A percentile compares a stretch with the other conserved stretches of the same genome.
Evolutionary conservation across 371 early-diverging fungal species (phyloP).

Genomic region (Mucor sp.): DNA sequence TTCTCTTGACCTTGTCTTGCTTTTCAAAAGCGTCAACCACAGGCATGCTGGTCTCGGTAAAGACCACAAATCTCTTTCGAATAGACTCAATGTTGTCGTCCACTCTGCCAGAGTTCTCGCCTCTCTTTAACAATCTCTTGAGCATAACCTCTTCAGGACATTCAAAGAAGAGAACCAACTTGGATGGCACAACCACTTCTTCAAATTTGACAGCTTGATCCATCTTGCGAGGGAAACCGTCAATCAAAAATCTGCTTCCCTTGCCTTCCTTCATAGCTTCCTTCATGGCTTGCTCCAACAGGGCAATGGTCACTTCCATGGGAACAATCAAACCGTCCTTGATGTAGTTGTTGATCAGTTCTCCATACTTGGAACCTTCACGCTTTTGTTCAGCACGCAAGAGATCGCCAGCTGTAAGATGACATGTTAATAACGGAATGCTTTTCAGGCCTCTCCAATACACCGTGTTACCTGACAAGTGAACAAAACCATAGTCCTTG

Average conservation of each 20-base stretch:
- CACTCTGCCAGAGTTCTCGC: conserved; percentile 90
- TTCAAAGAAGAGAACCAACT: conserved; percentile 87
- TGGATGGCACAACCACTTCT: conserved; percentile 72
- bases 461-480: conserved; percentile 75
- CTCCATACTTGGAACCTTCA: conserved; percentile 81
- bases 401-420: conserved; percentile 83
- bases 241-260: conserved; percentile 80
- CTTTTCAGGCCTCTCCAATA: neutral
- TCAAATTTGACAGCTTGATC: conserved; percentile 95
- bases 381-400: conserved; percentile 88
- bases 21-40: conserved; percentile 84
- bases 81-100: conserved; percentile 97
- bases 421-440: neutral
- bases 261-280: conserved; percentile 52
- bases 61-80: conserved; percentile 90
- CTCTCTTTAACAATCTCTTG: conserved; percentile 84
- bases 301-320: conserved; percentile 86
- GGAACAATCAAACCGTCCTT: conserved; percentile 94
- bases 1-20: conserved; percentile 75
- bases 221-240: conserved; percentile 96
- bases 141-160: conserved; percentile 92
- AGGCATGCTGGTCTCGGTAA: conserved; percentile 83
- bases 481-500: conserved; percentile 88
- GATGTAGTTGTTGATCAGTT: conserved; percentile 85
- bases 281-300: conserved; percentile 87